These are phyloP conservation scores for Russula dissimulans DNA, from an alignment of 768 basidiomycete genomes.

Conservation along the genomic window DNA sequence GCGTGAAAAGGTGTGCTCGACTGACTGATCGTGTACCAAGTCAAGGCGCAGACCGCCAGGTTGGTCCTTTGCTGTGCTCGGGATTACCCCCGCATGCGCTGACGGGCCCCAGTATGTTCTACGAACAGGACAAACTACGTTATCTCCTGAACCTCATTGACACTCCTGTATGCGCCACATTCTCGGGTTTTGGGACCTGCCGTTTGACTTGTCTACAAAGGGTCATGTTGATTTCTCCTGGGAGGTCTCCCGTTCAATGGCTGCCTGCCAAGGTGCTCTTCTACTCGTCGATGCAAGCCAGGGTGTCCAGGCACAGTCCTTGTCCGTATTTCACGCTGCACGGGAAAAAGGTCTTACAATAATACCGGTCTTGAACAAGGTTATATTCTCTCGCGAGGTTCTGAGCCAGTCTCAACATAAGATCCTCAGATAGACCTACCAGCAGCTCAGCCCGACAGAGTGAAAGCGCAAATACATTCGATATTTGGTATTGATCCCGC, in stretches of 20 bases:
- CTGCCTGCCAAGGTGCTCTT: slow-evolving; percentile 87
- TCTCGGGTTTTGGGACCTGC: neutral
- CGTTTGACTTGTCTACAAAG: slow-evolving; percentile 27
- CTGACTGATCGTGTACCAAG: slow-evolving; percentile 30
- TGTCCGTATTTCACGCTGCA: slow-evolving; percentile 90
- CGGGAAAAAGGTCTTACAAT: slow-evolving; percentile 71
- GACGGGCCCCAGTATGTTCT: slow-evolving; percentile 57
- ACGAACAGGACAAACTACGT: slow-evolving; percentile 41
- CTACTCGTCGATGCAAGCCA: slow-evolving; percentile 91
- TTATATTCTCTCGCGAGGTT: slow-evolving; percentile 22
- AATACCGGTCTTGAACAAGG: slow-evolving; percentile 92
- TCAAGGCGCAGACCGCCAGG: slow-evolving; percentile 95
- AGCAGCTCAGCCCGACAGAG: slow-evolving; percentile 73
- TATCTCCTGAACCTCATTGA: slow-evolving; percentile 92
- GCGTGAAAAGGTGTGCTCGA: neutral
- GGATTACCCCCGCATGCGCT: slow-evolving; percentile 14
- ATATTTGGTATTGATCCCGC: slow-evolving; percentile 72
- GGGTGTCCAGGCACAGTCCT: slow-evolving; percentile 95
- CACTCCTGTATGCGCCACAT: slow-evolving; percentile 57
- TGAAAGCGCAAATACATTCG: slow-evolving; percentile 71
- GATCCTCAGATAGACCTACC: slow-evolving; percentile 78
- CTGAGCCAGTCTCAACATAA: neutral
- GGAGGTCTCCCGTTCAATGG: slow-evolving; percentile 88
- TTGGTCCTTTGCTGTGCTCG: slow-evolving; percentile 22
- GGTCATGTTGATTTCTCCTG: slow-evolving; percentile 98